phyloP scores from a whole-genome alignment of 345 rosid genomes.

The Orychophragmus violaceus region DNA sequence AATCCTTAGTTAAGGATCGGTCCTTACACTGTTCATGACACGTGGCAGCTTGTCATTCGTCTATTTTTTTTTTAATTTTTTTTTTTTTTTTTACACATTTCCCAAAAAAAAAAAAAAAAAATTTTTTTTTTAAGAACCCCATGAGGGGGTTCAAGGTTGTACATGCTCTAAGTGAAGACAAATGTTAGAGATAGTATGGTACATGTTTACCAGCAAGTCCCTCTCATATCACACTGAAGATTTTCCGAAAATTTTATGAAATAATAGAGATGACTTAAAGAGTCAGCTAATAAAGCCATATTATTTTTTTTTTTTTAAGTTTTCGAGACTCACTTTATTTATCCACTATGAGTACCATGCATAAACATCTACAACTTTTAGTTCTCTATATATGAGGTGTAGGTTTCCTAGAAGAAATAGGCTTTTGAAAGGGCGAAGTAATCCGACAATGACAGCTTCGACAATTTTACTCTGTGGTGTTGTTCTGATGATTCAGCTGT shows the following conservation, averaged over 20 bases:
- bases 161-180: too few species aligned
- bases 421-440: background rate
- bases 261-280: background rate
- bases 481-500: slow-evolving; percentile 16
- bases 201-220: background rate
- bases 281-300: background rate
- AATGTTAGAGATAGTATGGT: background rate
- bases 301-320: background rate
- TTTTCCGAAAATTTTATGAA: background rate
- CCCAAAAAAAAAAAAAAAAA: too few species aligned
- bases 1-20: too few species aligned
- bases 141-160: too few species aligned
- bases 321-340: background rate
- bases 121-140: too few species aligned
- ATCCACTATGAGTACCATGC: background rate
- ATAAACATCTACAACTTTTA: background rate
- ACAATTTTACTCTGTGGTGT: slow-evolving; percentile 4
- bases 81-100: too few species aligned
- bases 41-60: too few species aligned
- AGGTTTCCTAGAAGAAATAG: background rate
- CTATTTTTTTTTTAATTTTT: too few species aligned
- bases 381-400: background rate
- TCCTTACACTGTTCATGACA: too few species aligned
- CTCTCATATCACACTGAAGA: background rate
- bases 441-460: background rate